phyloP scores from a whole-genome alignment of 2,329 filamentous ascomycete species.

The Neonectria faginata region DNA sequence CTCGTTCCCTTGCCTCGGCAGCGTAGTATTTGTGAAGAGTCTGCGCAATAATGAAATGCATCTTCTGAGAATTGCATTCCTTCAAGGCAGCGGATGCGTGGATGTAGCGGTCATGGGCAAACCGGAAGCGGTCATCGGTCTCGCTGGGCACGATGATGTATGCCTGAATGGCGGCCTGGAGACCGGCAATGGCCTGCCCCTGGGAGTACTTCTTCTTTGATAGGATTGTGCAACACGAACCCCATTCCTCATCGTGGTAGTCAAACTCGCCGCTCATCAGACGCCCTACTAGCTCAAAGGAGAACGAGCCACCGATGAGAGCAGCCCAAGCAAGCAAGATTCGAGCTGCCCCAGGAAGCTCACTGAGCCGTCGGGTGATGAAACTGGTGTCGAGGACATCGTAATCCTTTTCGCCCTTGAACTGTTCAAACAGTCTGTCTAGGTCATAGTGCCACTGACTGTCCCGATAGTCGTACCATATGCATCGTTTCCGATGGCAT shows the following conservation, averaged over 20 bases:
- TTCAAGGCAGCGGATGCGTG: constrained; percentile 78
- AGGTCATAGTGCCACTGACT: constrained; percentile 87
- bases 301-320: constrained; percentile 84
- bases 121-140: constrained; percentile 87
- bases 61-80: constrained; percentile 77
- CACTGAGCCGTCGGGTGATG: constrained; percentile 80
- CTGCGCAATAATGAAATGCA: constrained; percentile 92
- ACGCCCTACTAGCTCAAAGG: constrained; percentile 82
- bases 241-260: constrained; percentile 63
- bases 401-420: constrained; percentile 81
- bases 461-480: constrained; percentile 90
- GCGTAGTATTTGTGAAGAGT: constrained; percentile 79
- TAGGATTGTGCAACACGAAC: constrained; percentile 38
- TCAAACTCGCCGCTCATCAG: constrained; percentile 82
- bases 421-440: constrained; percentile 87
- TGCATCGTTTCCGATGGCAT: constrained; percentile 86
- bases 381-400: constrained; percentile 86
- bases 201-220: constrained; percentile 63
- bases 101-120: constrained; percentile 89
- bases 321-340: constrained; percentile 89
- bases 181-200: constrained; percentile 77
- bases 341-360: constrained; percentile 79
- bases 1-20: constrained; percentile 71
- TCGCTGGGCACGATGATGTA: constrained; percentile 86
- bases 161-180: constrained; percentile 84